Percentiles rank a stretch among this genome's conserved stretches.
phyloP scores from a whole-genome alignment of 495 filamentous ascomycete species.

The Tuber melanosporum region DNA sequence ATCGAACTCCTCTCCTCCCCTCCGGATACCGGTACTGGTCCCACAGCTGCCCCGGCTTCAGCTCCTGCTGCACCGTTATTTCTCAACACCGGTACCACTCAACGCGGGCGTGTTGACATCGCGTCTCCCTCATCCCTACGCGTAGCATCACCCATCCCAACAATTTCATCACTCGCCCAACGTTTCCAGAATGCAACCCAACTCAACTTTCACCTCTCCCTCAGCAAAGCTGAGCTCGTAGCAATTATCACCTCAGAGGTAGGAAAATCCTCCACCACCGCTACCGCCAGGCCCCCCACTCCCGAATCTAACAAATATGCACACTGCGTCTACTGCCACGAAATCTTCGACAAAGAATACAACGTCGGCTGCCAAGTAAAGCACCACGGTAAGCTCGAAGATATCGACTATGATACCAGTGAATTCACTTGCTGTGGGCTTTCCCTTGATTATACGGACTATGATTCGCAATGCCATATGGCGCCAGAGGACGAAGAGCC shows the following conservation, averaged over 20 bases:
- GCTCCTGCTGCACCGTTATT: not conserved
- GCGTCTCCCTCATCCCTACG: not conserved
- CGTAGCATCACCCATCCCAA: not conserved
- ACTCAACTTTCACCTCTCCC: not conserved
- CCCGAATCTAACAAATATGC: constrained; percentile 6
- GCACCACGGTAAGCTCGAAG: constrained; percentile 15
- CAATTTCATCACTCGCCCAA: not conserved
- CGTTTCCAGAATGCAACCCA: not conserved
- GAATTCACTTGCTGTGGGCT: constrained; percentile 22
- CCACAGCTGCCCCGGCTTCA: not conserved
- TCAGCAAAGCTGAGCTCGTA: not conserved
- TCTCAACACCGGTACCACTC: not conserved
- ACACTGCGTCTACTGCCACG: constrained; percentile 28
- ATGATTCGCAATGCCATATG: not conserved
- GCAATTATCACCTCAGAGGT: not conserved
- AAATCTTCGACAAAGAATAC: constrained; percentile 21
- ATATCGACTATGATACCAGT: not conserved
- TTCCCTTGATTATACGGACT: constrained; percentile 13
- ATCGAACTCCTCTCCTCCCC: not conserved
- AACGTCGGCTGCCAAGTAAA: constrained; percentile 15
- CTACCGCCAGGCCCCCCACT: not conserved
- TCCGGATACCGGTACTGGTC: not conserved
- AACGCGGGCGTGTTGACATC: not conserved
- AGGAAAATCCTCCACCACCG: not conserved
- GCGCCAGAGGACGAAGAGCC: constrained; percentile 9